These are phyloP conservation scores for Exophiala sideris DNA, from an alignment of 2,329 filamentous ascomycete genomes.

Conservation along the genomic window DNA sequence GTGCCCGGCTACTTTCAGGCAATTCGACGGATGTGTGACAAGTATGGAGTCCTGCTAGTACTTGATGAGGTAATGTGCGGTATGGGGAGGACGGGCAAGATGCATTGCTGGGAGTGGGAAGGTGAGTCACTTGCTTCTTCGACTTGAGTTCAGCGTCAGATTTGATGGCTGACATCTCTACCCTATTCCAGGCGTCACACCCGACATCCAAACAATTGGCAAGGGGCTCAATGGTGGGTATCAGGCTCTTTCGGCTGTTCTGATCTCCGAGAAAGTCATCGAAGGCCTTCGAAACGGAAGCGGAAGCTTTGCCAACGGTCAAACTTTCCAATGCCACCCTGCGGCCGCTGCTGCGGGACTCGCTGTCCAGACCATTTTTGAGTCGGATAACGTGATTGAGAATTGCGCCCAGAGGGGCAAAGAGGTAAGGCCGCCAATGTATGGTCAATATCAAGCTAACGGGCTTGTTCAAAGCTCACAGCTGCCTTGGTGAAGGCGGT, in stretches of 20 bases:
- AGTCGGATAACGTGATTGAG: no score
- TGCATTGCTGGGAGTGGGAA: slow-evolving; percentile 51
- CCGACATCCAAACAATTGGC: neutral
- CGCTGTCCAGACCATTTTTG: neutral
- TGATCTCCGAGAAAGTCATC: neutral
- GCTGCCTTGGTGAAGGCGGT: no score
- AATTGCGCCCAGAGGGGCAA: no score
- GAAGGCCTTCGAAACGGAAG: neutral
- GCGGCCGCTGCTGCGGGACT: neutral
- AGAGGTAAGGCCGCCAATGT: no score
- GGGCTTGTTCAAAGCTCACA: no score
- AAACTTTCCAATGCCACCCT: neutral
- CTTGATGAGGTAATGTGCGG: slow-evolving; percentile 29
- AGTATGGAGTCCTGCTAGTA: slow-evolving; percentile 1
- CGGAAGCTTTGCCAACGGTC: neutral
- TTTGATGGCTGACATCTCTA: no score
- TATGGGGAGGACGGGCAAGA: slow-evolving; percentile 54
- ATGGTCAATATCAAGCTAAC: no score
- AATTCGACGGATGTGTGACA: neutral
- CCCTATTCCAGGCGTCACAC: neutral
- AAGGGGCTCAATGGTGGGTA: neutral
- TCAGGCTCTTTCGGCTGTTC: neutral
- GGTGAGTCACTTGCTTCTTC: no score
- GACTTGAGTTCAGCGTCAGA: no score
- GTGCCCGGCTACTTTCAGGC: neutral